Base-by-base conservation (phyloP, 2,329 filamentous ascomycete species). In the Sphaerulina populicola region DNA sequence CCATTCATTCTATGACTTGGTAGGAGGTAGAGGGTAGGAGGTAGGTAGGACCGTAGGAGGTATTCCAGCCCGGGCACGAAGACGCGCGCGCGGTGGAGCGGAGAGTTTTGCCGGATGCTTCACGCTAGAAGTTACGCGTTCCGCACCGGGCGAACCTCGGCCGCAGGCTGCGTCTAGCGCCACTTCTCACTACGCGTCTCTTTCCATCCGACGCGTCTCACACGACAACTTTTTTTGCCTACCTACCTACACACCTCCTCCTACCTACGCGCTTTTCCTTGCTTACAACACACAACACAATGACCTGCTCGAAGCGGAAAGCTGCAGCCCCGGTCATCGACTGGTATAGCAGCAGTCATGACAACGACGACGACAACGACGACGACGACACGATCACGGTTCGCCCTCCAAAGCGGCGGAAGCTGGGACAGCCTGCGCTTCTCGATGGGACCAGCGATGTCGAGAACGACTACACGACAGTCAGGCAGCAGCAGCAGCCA, bases 401-500 rank as follows among this genome's bases (percentile, higher is more conserved):
- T 2, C 40, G 36, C 8, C 23, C 29, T 9, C 23, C n/a, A 9
- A 44, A 30, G 21, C 31, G 14, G 11, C 21, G 18, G 6, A 51
- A 47, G 3, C 43, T 12, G 8, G 9, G 18, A 6, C 37, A 38
- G 10, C 5, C 12, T 6, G 35, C 15, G 11, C 12, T 23, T 2
- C 37, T 51, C 2, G n/a, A 51, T 12, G 9, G 30, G 8, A 14
- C 39, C 1, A 47, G 49, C 11, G 44, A 47, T 43, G 43, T 38
- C 1, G 49, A 51, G 14, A 40, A 43, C 14, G 45, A 52, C 10
- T 27, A 47, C 29, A 29, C 36, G 14, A 37, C 18, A 2, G 15
- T 30, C 4, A 21, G 10, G 9, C 30, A 4, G 37, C 1, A 4
- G 37, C 1, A 35, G 30, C 21, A 42, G 14, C 2, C 14, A 9